Evolutionary conservation across 2,329 filamentous ascomycete species (phyloP).

Genomic region (Aspergillus novoparasiticus): DNA sequence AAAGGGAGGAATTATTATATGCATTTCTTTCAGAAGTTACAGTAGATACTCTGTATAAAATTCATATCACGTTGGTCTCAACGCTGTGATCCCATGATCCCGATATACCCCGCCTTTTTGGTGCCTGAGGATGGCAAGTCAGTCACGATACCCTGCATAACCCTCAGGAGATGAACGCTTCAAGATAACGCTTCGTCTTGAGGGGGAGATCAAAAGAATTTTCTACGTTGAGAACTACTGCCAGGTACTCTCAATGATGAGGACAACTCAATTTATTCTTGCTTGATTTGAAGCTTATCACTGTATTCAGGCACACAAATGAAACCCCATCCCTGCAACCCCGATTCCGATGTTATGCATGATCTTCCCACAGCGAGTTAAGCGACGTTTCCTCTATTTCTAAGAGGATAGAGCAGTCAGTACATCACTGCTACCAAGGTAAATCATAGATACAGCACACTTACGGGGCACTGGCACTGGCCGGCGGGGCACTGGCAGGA

Average conservation of each 20-base stretch:
- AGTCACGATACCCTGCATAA: not conserved
- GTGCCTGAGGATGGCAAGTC: not conserved
- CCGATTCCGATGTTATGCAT: not conserved
- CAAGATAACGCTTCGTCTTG: not conserved
- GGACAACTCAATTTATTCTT: not conserved
- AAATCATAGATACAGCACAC: conserved; percentile 13
- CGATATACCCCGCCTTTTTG: not conserved
- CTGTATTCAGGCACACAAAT: not conserved
- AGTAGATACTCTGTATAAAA: not conserved
- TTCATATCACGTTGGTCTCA: too few relatives aligned
- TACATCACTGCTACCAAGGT: not conserved
- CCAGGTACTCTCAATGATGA: not conserved
- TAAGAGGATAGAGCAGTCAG: not conserved
- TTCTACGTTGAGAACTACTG: not conserved
- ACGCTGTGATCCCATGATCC: not conserved
- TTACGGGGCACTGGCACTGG: conserved; percentile 44
- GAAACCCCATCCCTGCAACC: not conserved
- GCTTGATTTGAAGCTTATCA: not conserved
- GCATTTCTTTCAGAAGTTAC: too few relatives aligned
- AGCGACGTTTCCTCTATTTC: not conserved
- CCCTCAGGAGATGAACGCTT: not conserved
- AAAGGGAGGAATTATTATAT: too few relatives aligned
- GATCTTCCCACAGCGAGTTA: not conserved
- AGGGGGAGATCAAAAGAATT: not conserved
- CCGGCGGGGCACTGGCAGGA: conserved; percentile 46